Percentiles rank a stretch among this genome's conserved stretches.
phyloP scores from a whole-genome alignment of 495 filamentous ascomycete genomes.

The Penicillium egyptiacum region DNA sequence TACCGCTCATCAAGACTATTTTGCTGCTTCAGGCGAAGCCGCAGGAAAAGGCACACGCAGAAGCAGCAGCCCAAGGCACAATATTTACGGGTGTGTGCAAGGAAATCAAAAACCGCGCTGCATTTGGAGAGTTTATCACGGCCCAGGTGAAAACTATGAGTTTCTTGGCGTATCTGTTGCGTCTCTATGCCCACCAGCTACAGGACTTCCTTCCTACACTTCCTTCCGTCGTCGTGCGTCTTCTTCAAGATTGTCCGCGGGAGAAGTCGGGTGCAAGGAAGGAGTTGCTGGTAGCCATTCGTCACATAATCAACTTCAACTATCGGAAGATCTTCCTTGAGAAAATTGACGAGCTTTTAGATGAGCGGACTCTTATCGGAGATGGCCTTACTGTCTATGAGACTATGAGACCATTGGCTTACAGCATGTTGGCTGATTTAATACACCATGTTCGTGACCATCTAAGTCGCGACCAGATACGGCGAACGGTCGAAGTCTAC shows the following conservation, averaged over 20 bases:
- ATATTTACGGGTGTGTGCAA: slow-evolving; percentile 93
- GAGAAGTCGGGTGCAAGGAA: slow-evolving; percentile 93
- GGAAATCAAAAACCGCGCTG: slow-evolving; percentile 88
- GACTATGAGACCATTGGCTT: slow-evolving; percentile 91
- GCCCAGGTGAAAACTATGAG: slow-evolving; percentile 99
- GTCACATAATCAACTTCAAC: slow-evolving; percentile 99
- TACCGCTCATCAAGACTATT: slow-evolving; percentile 89
- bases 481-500: slow-evolving; percentile 93
- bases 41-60: slow-evolving; percentile 86
- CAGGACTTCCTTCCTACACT: slow-evolving; percentile 85
- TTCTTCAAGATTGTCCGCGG: slow-evolving; percentile 89
- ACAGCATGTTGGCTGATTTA: slow-evolving; percentile 96
- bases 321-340: slow-evolving; percentile 92
- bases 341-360: slow-evolving; percentile 93
- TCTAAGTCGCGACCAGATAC: slow-evolving; percentile 81
- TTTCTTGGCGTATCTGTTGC: slow-evolving; percentile 90
- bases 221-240: slow-evolving; percentile 85
- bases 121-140: slow-evolving; percentile 96
- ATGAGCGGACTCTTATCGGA: slow-evolving; percentile 89
- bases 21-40: slow-evolving; percentile 87
- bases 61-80: slow-evolving; percentile 69
- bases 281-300: slow-evolving; percentile 91
- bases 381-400: slow-evolving; percentile 97
- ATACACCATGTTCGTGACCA: slow-evolving; percentile 95
- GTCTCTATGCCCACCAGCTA: slow-evolving; percentile 83